Evolutionary conservation across 1,139 yeast genomes (phyloP).

Genomic region (Saccharomyces hybrid): DNA sequence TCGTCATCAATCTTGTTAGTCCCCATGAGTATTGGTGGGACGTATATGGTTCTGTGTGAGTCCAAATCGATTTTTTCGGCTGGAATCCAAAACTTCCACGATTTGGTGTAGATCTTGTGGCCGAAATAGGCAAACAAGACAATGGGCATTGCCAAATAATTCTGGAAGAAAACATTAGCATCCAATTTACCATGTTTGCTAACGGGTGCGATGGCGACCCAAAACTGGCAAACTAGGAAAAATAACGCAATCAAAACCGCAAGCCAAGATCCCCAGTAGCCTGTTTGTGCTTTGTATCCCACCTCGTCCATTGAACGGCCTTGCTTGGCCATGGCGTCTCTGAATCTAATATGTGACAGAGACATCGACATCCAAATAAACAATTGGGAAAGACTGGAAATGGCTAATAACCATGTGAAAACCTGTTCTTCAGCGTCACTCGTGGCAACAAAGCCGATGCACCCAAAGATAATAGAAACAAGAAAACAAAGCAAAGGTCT

Average conservation of each 20-base stretch:
- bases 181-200: constrained; percentile 39
- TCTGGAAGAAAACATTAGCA: constrained; percentile 46
- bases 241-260: constrained; percentile 54
- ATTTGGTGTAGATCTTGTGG: constrained; percentile 43
- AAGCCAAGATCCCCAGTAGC: constrained; percentile 56
- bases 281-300: constrained; percentile 58
- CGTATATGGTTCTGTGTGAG: constrained; percentile 49
- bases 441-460: constrained; percentile 55
- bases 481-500: constrained; percentile 49
- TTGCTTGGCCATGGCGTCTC: constrained; percentile 46
- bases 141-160: constrained; percentile 49
- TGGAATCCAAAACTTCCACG: constrained; percentile 38
- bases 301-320: constrained; percentile 57
- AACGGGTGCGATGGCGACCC: constrained; percentile 65
- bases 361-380: constrained; percentile 53
- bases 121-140: constrained; percentile 43
- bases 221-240: constrained; percentile 66
- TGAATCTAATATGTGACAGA: constrained; percentile 43
- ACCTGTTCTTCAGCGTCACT: constrained; percentile 43
- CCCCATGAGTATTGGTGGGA: constrained; percentile 32
- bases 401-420: constrained; percentile 59
- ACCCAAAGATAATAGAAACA: constrained; percentile 47
- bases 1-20: background rate
- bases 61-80: constrained; percentile 45
- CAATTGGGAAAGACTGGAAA: constrained; percentile 56